These are phyloP conservation scores for Arctostaphylos glauca DNA, from an alignment of 148 eudicot species.

Conservation along the genomic window DNA sequence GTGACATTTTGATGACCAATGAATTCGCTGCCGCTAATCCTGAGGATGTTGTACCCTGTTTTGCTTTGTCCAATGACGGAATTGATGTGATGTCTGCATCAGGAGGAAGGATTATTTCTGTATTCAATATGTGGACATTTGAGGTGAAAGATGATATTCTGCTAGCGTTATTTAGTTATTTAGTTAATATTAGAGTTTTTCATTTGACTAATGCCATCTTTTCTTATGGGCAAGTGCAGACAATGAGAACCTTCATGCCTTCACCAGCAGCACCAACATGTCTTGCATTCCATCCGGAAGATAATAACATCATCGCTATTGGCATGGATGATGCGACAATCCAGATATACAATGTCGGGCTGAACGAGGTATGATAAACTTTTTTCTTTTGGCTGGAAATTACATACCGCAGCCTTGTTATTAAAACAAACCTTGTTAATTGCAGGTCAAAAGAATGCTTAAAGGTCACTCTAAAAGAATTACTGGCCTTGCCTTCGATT, in stretches of 20 bases:
- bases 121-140: slow-evolving; percentile 85
- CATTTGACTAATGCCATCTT: slow-evolving; percentile 1
- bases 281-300: slow-evolving; percentile 90
- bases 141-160: slow-evolving; percentile 50
- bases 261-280: slow-evolving; percentile 95
- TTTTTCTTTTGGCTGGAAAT: background rate
- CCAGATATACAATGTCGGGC: slow-evolving; percentile 88
- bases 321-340: slow-evolving; percentile 95
- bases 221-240: slow-evolving; percentile 47
- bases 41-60: slow-evolving; percentile 75
- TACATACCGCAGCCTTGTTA: background rate
- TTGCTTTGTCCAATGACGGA: slow-evolving; percentile 93
- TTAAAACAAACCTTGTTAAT: background rate
- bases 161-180: background rate
- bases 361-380: slow-evolving; percentile 64
- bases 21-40: slow-evolving; percentile 62
- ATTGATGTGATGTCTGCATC: slow-evolving; percentile 96
- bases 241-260: slow-evolving; percentile 85
- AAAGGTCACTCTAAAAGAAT: slow-evolving; percentile 87
- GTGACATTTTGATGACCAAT: slow-evolving; percentile 83
- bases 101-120: slow-evolving; percentile 75
- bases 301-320: slow-evolving; percentile 91
- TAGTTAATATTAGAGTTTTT: background rate
- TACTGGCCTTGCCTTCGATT: slow-evolving; percentile 86
- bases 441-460: slow-evolving; percentile 83